phyloP scores from a whole-genome alignment of 768 basidiomycete genomes.

The Mycena galericulata region DNA sequence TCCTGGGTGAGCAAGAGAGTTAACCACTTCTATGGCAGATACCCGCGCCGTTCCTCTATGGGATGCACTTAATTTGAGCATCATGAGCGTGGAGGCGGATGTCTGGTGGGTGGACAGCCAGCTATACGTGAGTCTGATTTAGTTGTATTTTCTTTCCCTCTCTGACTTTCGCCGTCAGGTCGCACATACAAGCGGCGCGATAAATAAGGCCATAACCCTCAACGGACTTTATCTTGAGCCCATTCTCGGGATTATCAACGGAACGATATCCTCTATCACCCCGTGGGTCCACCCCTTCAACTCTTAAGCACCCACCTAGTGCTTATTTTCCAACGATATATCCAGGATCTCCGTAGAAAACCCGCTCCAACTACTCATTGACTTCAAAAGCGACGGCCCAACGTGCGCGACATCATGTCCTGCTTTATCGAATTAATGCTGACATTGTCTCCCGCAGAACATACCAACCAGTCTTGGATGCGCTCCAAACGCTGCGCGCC shows the following conservation, averaged over 20 bases:
- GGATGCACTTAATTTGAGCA: slow-evolving; percentile 52
- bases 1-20: background rate
- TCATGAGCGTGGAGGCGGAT: slow-evolving; percentile 56
- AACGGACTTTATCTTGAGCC: slow-evolving; percentile 50
- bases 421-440: background rate
- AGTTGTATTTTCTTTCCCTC: background rate
- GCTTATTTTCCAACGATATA: too few species aligned
- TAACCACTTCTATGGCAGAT: slow-evolving; percentile 39
- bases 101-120: slow-evolving; percentile 50
- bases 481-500: slow-evolving; percentile 50
- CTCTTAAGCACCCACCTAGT: too few species aligned
- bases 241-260: slow-evolving; percentile 46
- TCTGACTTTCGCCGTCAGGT: slow-evolving; percentile 37
- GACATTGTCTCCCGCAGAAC: slow-evolving; percentile 32
- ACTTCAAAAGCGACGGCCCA: slow-evolving; percentile 53
- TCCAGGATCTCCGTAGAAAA: slow-evolving; percentile 38
- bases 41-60: slow-evolving; percentile 53
- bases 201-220: slow-evolving; percentile 49
- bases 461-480: slow-evolving; percentile 47
- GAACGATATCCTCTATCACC: slow-evolving; percentile 40
- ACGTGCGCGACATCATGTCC: slow-evolving; percentile 17
- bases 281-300: background rate
- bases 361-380: slow-evolving; percentile 53
- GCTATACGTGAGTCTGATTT: slow-evolving; percentile 44
- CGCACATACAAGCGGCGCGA: slow-evolving; percentile 49